Percentiles rank a stretch among this genome's conserved stretches.
phyloP scores from a whole-genome alignment of 2,329 filamentous ascomycete genomes.

The Trichophyton verrucosum region DNA sequence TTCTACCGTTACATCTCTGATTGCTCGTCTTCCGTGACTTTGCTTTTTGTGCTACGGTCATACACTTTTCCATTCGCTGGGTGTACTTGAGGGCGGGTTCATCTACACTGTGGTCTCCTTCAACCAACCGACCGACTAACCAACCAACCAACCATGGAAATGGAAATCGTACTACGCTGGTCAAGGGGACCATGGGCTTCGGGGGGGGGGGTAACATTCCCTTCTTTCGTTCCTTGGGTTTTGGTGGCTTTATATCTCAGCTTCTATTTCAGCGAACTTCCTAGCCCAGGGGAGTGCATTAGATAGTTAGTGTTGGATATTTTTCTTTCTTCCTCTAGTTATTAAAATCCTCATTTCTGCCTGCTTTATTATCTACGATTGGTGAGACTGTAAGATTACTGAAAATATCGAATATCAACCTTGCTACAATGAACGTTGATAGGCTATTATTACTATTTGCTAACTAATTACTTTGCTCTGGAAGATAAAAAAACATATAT shows the following conservation, averaged over 20 bases:
- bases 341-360: not conserved
- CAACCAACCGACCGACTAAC: too few relatives aligned
- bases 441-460: not conserved
- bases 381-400: not conserved
- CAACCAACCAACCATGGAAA: not conserved
- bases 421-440: not conserved
- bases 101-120: not conserved
- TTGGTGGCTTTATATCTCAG: not conserved
- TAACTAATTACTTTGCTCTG: not conserved
- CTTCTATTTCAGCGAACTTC: not conserved
- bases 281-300: not conserved
- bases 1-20: not conserved
- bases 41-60: not conserved
- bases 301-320: not conserved
- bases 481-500: not conserved
- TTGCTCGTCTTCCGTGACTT: too few relatives aligned
- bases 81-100: not conserved
- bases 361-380: not conserved
- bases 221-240: not conserved
- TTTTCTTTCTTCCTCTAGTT: not conserved
- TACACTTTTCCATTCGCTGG: not conserved
- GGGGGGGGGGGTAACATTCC: not conserved
- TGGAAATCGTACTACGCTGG: not conserved
- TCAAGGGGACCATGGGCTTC: not conserved
- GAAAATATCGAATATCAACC: not conserved